Evolutionary conservation across 2,329 filamentous ascomycete genomes (phyloP).

Genomic region (Paecilomyces formosus): DNA sequence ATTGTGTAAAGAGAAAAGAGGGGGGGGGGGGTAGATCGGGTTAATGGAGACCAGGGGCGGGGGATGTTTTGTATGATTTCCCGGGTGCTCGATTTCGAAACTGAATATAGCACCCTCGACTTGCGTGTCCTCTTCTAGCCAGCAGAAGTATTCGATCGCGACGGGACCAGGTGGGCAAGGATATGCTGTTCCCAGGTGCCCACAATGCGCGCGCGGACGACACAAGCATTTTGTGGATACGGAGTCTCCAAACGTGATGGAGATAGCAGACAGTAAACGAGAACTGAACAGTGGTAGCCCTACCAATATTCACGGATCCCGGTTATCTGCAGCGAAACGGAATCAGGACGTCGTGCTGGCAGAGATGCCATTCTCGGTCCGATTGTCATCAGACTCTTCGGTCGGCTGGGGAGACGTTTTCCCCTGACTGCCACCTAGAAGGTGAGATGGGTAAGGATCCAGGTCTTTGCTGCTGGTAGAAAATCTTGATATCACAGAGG

Average conservation of each 20-base stretch:
- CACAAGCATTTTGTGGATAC: not conserved
- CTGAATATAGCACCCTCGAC: not conserved
- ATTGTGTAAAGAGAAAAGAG: not conserved
- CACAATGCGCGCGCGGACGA: not conserved
- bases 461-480: constrained; percentile 46
- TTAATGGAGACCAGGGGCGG: not conserved
- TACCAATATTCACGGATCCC: not conserved
- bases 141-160: not conserved
- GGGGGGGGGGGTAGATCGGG: not conserved
- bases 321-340: not conserved
- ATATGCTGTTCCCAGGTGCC: not conserved
- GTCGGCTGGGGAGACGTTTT: constrained; percentile 17
- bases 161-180: not conserved
- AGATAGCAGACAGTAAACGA: not conserved
- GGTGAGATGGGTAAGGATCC: constrained; percentile 38
- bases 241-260: not conserved
- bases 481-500: constrained; percentile 44
- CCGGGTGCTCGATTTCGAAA: not conserved
- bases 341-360: not conserved
- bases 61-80: not conserved
- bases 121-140: not conserved
- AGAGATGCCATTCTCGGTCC: constrained; percentile 6
- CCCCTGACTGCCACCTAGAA: constrained; percentile 22
- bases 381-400: constrained; percentile 15
- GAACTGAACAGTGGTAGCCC: not conserved